Conservation (phyloP, 73 alveolate genomes). For the Paramecium sonneborni region DNA sequence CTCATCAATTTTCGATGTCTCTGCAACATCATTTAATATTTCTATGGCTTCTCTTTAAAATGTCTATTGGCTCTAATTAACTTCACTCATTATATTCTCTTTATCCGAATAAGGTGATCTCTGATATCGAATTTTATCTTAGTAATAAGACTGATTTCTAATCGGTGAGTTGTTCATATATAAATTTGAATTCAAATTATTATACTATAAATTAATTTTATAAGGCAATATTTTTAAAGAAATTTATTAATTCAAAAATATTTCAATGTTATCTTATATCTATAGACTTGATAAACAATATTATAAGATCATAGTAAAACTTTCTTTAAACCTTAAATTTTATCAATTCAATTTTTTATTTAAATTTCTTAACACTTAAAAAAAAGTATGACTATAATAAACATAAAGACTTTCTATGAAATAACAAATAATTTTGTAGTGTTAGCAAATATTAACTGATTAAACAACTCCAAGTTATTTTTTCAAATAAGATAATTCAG, state of each 20-base stretch:
- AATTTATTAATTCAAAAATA: background rate
- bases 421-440: no score
- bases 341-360: no score
- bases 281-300: background rate
- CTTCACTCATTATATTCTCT: slow-evolving; percentile 29
- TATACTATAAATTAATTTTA: background rate
- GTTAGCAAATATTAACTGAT: no score
- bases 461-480: no score
- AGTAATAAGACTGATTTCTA: slow-evolving; percentile 15
- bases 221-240: background rate
- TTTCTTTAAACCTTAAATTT: no score
- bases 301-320: no score
- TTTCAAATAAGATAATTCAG: no score
- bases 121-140: background rate
- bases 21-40: slow-evolving; percentile 19
- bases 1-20: slow-evolving; percentile 38
- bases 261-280: background rate
- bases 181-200: slow-evolving; percentile 21
- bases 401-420: no score
- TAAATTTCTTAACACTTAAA: no score
- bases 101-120: slow-evolving; percentile 16
- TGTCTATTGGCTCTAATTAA: slow-evolving; percentile 13
- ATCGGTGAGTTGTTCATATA: slow-evolving; percentile 18
- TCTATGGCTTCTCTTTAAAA: background rate
- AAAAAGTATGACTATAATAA: no score